Evolutionary conservation across 2,329 filamentous ascomycete genomes (phyloP).

Genomic region (Penicillium corylophilum): DNA sequence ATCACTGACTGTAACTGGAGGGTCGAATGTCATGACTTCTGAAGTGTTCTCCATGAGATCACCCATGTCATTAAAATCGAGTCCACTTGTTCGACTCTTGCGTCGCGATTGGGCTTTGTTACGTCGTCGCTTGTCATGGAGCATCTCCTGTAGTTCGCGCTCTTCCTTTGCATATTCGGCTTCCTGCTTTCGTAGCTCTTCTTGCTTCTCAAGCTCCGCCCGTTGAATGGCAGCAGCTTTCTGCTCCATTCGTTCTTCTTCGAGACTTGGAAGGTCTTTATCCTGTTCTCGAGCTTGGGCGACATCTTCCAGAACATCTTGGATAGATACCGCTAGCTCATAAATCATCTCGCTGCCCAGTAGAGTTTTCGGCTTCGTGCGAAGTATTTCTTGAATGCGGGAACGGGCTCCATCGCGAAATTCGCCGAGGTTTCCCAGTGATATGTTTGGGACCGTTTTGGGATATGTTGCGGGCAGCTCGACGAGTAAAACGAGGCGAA

Average conservation of each 20-base stretch:
- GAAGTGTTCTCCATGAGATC: slow-evolving; percentile 36
- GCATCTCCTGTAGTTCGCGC: slow-evolving; percentile 37
- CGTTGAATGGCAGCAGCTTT: slow-evolving; percentile 66
- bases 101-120: slow-evolving; percentile 40
- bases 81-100: slow-evolving; percentile 38
- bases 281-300: slow-evolving; percentile 73
- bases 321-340: slow-evolving; percentile 59
- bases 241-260: slow-evolving; percentile 82
- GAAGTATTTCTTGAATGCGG: slow-evolving; percentile 68
- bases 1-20: slow-evolving; percentile 57
- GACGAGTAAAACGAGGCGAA: slow-evolving; percentile 70
- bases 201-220: slow-evolving; percentile 51
- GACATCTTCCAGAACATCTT: slow-evolving; percentile 80
- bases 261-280: slow-evolving; percentile 76
- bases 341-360: slow-evolving; percentile 66
- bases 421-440: slow-evolving; percentile 62
- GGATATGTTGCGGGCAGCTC: slow-evolving; percentile 89
- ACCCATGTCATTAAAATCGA: slow-evolving; percentile 29
- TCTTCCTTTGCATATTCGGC: slow-evolving; percentile 44
- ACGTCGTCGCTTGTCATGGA: slow-evolving; percentile 42
- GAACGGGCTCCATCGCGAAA: slow-evolving; percentile 70
- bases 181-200: slow-evolving; percentile 47
- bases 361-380: slow-evolving; percentile 65
- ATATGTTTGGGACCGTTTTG: slow-evolving; percentile 73
- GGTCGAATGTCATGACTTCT: slow-evolving; percentile 44